These are phyloP conservation scores for Cladophialophora bantiana DNA, from an alignment of 2,329 filamentous ascomycete genomes.

Conservation along the genomic window DNA sequence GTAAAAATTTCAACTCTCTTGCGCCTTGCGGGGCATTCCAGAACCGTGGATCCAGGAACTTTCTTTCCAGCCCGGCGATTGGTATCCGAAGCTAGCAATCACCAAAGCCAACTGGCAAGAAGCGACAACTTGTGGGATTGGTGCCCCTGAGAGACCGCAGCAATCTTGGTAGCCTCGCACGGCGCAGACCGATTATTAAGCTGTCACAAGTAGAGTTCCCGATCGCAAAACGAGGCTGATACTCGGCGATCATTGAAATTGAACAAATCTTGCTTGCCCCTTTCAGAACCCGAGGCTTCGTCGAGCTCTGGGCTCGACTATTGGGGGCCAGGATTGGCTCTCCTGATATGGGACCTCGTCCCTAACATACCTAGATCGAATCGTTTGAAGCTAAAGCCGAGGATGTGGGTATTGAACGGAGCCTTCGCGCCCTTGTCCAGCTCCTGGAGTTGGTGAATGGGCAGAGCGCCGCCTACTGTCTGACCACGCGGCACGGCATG, in stretches of 20 bases:
- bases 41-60: not conserved
- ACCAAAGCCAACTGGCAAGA: not conserved
- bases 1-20: not conserved
- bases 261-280: not conserved
- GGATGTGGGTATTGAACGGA: not conserved
- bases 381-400: not conserved
- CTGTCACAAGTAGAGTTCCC: not conserved
- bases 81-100: not conserved
- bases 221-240: not conserved
- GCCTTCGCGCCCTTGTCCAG: not conserved
- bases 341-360: not conserved
- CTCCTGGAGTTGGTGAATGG: not conserved
- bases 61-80: not conserved
- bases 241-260: not conserved
- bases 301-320: not conserved
- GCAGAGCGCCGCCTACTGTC: not conserved
- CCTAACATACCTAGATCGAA: not conserved
- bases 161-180: no score
- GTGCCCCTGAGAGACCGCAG: not conserved
- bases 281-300: not conserved
- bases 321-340: not conserved
- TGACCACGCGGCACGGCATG: not conserved
- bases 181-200: not conserved
- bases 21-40: not conserved
- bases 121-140: not conserved